A percentile compares a stretch with the other conserved stretches of the same genome.
Conservation (phyloP, 306 rosid species). For the Trifolium repens region DNA sequence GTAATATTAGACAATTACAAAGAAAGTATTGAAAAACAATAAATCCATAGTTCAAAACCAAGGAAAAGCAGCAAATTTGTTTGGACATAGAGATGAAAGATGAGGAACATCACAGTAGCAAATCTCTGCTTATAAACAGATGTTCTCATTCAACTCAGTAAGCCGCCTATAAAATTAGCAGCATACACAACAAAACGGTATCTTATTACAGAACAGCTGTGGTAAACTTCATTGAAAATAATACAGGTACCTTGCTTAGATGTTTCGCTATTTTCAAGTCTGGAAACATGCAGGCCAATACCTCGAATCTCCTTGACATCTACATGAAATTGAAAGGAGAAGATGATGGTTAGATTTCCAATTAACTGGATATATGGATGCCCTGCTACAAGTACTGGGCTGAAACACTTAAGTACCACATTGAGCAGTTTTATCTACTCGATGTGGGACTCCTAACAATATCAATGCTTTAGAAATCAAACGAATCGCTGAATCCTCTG, state of each 20-base stretch:
- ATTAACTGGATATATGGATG: constrained; percentile 29
- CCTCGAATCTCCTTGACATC: constrained; percentile 97
- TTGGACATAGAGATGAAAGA: constrained; percentile 4
- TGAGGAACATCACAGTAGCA: constrained; percentile 21
- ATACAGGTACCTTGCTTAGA: constrained; percentile 70
- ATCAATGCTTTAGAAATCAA: neutral
- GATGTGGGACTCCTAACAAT: neutral
- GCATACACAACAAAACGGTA: neutral
- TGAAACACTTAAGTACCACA: constrained; percentile 24
- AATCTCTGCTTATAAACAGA: constrained; percentile 30
- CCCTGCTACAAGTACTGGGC: neutral
- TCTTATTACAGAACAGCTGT: neutral
- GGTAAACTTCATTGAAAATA: constrained; percentile 25
- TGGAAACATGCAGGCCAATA: constrained; percentile 91
- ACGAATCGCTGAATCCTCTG: neutral
- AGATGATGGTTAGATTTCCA: constrained; percentile 34
- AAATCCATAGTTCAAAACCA: constrained; percentile 16
- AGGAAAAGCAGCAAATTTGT: constrained; percentile 30
- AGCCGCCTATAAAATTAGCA: constrained; percentile 6
- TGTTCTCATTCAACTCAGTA: constrained; percentile 23
- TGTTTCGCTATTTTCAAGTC: constrained; percentile 70
- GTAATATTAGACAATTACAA: constrained; percentile 26
- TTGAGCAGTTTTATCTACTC: too few species aligned
- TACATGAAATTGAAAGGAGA: constrained; percentile 45
- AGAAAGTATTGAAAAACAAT: neutral